Conservation (phyloP, 164 flowering plant species). For the Litsea cubeba region DNA sequence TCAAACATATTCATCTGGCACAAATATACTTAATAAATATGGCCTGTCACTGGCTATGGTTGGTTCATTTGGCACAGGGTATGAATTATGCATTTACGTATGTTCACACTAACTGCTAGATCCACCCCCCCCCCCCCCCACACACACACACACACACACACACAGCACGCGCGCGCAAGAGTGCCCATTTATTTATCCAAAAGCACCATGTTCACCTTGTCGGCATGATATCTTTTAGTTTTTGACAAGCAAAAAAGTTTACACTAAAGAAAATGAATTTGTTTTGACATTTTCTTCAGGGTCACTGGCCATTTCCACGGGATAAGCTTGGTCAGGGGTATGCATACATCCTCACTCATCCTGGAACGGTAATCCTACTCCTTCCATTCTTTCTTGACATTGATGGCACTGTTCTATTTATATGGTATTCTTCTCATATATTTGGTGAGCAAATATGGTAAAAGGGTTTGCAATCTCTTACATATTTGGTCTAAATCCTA, state of each 20-base stretch:
- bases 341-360: conserved; percentile 63
- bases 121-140: neutral
- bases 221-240: neutral
- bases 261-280: conserved; percentile 3
- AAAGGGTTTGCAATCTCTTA: neutral
- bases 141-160: no score
- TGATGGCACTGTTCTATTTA: neutral
- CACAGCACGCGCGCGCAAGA: neutral
- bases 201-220: neutral
- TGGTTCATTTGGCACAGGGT: no score
- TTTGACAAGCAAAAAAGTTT: neutral
- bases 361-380: conserved; percentile 46
- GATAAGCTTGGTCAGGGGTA: conserved; percentile 61
- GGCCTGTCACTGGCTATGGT: no score
- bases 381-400: neutral
- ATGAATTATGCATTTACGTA: no score
- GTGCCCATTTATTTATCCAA: neutral
- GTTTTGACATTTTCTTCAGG: conserved; percentile 24
- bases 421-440: neutral
- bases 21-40: no score
- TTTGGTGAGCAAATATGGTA: neutral
- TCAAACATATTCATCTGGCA: no score
- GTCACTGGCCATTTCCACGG: conserved; percentile 68
- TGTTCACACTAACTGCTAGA: no score
- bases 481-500: neutral